Evolutionary conservation across 345 rosid genomes (phyloP).

Genomic region (Syzygium jambos): DNA sequence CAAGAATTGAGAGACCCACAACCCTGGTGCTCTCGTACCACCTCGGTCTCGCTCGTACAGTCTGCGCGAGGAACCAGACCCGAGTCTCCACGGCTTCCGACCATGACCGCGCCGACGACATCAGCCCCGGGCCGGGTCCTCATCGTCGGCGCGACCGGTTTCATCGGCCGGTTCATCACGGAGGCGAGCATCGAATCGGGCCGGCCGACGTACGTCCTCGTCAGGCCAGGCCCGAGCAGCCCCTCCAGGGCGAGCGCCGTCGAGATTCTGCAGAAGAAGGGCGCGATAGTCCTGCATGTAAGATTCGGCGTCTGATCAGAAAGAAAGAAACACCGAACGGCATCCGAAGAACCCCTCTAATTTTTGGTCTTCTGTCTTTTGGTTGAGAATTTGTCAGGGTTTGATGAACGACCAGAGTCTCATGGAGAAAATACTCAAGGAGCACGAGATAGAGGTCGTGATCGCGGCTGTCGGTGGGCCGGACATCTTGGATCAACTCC

Average conservation of each 20-base stretch:
- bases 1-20: background rate
- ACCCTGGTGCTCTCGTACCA: background rate
- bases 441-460: conserved; percentile 47
- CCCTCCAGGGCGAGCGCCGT: conserved; percentile 15
- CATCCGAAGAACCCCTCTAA: background rate
- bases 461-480: conserved; percentile 44
- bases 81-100: background rate
- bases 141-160: conserved; percentile 51
- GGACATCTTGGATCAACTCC: conserved; percentile 26
- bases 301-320: background rate
- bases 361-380: background rate
- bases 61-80: background rate
- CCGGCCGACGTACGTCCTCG: conserved; percentile 41
- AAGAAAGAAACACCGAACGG: background rate
- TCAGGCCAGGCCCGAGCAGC: conserved; percentile 16
- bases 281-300: conserved; percentile 37
- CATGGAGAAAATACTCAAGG: conserved; percentile 41
- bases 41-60: background rate
- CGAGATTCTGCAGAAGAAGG: conserved; percentile 35
- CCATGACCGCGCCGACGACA: background rate
- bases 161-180: conserved; percentile 49
- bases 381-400: conserved; percentile 24
- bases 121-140: conserved; percentile 28
- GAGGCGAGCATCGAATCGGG: conserved; percentile 50
- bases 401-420: conserved; percentile 16